Conservation (phyloP, 2,329 filamentous ascomycete species). For the Macroventuria anomochaeta region DNA sequence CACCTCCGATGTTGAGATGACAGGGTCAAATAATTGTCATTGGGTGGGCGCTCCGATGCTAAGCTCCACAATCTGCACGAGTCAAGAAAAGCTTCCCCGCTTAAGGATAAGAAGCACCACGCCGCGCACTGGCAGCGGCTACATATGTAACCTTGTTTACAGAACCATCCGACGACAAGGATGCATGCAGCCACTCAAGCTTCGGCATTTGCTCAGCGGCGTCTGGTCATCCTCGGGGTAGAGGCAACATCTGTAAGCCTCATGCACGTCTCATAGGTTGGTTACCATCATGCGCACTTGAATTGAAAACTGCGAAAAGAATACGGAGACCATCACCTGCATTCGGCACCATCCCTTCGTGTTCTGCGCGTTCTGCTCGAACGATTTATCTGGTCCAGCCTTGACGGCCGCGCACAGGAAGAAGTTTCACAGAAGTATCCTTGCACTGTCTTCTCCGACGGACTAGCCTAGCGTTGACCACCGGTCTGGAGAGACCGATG, state of each 20-base stretch:
- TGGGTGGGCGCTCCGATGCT: slow-evolving; percentile 13
- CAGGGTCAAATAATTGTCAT: slow-evolving; percentile 1
- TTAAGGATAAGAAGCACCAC: slow-evolving; percentile 16
- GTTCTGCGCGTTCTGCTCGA: background rate
- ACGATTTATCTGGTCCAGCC: background rate
- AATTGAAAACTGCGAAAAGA: slow-evolving; percentile 5
- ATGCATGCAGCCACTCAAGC: slow-evolving; percentile 14
- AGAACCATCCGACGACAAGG: background rate
- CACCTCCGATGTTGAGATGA: slow-evolving; percentile 3
- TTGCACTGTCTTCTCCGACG: slow-evolving; percentile 1
- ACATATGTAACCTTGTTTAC: slow-evolving; percentile 17
- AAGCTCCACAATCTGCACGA: slow-evolving; percentile 12
- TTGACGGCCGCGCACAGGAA: slow-evolving; percentile 14
- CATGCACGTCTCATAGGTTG: slow-evolving; percentile 11
- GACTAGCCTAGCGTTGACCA: slow-evolving; percentile 4
- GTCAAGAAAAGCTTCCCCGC: slow-evolving; percentile 20
- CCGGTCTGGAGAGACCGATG: slow-evolving; percentile 1
- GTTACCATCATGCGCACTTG: background rate
- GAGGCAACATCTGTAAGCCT: slow-evolving; percentile 9
- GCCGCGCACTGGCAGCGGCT: slow-evolving; percentile 13
- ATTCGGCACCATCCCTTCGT: background rate
- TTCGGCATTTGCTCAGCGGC: slow-evolving; percentile 18
- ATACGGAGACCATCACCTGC: background rate
- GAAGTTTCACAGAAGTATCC: background rate
- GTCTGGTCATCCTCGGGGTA: slow-evolving; percentile 7